These are phyloP conservation scores for Aspergillus taichungensis DNA, from an alignment of 495 filamentous ascomycete species.

Conservation along the genomic window DNA sequence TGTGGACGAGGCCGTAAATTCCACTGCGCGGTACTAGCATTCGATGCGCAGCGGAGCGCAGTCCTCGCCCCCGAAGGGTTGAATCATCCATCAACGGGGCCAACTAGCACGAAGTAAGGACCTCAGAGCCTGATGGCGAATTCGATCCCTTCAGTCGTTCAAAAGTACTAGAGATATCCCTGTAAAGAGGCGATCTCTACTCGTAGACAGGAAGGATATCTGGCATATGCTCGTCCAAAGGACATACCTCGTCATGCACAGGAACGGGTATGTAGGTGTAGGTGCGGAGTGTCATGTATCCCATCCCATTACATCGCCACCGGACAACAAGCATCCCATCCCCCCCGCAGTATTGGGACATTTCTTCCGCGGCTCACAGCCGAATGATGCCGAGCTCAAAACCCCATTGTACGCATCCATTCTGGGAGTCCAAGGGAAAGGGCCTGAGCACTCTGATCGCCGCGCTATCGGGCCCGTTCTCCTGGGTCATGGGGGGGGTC, in stretches of 20 bases:
- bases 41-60: slow-evolving; percentile 13
- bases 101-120: slow-evolving; percentile 37
- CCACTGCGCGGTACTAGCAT: slow-evolving; percentile 13
- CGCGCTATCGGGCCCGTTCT: slow-evolving; percentile 19
- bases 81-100: slow-evolving; percentile 11
- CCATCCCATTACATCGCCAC: background rate
- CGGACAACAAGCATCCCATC: background rate
- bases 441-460: slow-evolving; percentile 19
- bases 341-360: no score
- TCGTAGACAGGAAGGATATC: no score
- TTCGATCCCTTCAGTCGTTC: background rate
- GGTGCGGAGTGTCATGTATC: no score
- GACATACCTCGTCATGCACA: no score
- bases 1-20: background rate
- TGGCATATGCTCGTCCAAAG: no score
- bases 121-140: background rate
- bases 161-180: slow-evolving; percentile 14
- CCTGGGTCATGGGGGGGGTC: slow-evolving; percentile 23
- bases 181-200: slow-evolving; percentile 19
- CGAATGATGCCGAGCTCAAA: no score
- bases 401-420: no score
- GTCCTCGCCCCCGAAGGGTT: slow-evolving; percentile 5
- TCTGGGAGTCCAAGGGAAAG: background rate
- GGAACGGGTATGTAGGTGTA: no score
- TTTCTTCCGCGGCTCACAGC: no score